Evolutionary conservation across 2,329 filamentous ascomycete species (phyloP).

Genomic region (Alternaria longipes): DNA sequence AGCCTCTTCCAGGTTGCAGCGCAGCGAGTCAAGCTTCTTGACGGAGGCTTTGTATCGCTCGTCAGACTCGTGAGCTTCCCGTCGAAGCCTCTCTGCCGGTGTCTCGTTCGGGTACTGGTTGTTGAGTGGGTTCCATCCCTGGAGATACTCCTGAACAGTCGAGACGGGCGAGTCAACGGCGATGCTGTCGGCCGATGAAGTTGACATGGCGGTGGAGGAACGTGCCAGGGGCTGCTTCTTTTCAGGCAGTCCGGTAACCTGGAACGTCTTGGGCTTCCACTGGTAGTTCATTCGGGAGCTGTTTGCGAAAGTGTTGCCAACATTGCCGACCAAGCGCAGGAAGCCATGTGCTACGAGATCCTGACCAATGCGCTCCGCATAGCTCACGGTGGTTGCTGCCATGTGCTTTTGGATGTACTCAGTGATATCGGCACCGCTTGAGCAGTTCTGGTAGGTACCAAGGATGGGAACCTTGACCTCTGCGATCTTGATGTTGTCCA

Average conservation of each 20-base stretch:
- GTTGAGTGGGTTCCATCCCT: constrained; percentile 92
- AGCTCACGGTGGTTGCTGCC: constrained; percentile 82
- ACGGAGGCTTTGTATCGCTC: constrained; percentile 92
- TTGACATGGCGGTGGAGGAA: constrained; percentile 73
- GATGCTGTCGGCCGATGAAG: constrained; percentile 54
- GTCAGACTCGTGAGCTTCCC: constrained; percentile 89
- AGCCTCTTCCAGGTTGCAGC: constrained; percentile 94
- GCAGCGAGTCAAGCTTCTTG: constrained; percentile 84
- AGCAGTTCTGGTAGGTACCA: constrained; percentile 93
- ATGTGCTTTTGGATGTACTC: constrained; percentile 93
- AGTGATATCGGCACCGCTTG: constrained; percentile 89
- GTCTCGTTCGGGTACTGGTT: constrained; percentile 94
- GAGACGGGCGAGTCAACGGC: constrained; percentile 82
- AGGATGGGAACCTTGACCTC: constrained; percentile 96
- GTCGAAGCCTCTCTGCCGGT: constrained; percentile 81
- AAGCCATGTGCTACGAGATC: constrained; percentile 88
- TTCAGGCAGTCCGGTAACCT: constrained; percentile 85
- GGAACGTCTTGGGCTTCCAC: constrained; percentile 92
- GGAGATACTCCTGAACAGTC: constrained; percentile 86
- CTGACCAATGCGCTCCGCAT: constrained; percentile 94
- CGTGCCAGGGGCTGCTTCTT: constrained; percentile 79
- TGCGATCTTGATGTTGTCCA: constrained; percentile 84
- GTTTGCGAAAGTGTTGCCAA: constrained; percentile 95
- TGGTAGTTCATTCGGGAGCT: constrained; percentile 98
- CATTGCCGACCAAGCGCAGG: constrained; percentile 88